Evolutionary conservation across 257 asterid species (phyloP).

Genomic region (Datura wrightii): DNA sequence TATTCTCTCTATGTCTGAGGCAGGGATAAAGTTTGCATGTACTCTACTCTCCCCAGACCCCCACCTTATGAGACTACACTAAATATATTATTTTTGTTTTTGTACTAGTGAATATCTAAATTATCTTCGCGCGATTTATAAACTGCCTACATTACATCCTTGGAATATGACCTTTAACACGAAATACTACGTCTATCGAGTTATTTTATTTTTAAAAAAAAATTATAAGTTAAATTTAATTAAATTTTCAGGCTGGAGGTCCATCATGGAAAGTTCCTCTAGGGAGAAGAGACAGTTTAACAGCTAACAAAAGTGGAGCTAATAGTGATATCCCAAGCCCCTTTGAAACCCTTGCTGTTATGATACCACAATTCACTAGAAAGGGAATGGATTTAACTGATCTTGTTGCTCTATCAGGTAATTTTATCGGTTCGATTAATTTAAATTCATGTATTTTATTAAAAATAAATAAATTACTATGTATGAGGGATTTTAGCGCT

Average conservation of each 20-base stretch:
- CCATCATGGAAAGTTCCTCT: slow-evolving; percentile 44
- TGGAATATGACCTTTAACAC: neutral
- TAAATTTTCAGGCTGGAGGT: slow-evolving; percentile 39
- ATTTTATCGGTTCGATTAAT: neutral
- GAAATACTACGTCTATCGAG: neutral
- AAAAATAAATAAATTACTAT: neutral
- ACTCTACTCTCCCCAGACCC: no score
- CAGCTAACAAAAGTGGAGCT: slow-evolving; percentile 43
- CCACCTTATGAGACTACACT: no score
- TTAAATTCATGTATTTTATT: rapidly evolving
- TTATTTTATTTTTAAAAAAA: neutral
- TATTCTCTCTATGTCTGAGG: no score
- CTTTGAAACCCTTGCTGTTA: slow-evolving; percentile 19
- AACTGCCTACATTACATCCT: neutral
- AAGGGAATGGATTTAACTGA: slow-evolving; percentile 43
- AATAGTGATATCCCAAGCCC: slow-evolving; percentile 39
- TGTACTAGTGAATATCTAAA: no score
- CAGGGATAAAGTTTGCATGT: no score
- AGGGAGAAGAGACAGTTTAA: slow-evolving; percentile 46
- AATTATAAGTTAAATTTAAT: no score
- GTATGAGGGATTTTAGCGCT: neutral
- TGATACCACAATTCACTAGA: slow-evolving; percentile 35
- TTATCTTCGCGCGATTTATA: no score
- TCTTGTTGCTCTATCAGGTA: slow-evolving; percentile 51
- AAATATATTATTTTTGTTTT: no score